Evolutionary conservation across 2,329 filamentous ascomycete genomes (phyloP), one percentile per base, ranked within the genome.

Genomic region (Celoporthe dispersa): DNA sequence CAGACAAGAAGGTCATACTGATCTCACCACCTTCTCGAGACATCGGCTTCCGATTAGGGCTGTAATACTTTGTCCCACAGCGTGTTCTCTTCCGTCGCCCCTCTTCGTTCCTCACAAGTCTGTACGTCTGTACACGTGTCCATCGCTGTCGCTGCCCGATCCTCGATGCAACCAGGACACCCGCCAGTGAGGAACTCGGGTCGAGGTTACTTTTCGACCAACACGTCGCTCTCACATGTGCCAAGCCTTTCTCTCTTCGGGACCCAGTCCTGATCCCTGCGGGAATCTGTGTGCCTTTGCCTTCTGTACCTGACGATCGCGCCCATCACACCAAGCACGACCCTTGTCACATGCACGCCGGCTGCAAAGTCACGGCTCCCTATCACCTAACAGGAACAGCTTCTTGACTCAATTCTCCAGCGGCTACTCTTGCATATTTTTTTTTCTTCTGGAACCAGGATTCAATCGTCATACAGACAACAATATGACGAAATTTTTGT

Each of bases 301-400:
- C 22, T n/a, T 33, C 11, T 37, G 62, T 64, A 35, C 62, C 62
- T 64, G 62, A 33, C 25, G 41, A 53, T 53, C 44, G 62, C 44
- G 41, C 41, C 9, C 16, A 53, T 53, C 41, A 51, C 44, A 19
- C 62, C 19, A 11, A 39, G 57, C 57, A 37, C 33, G n/a, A 44
- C 3, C 57, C 57, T 25, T 60, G 57, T 37, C 57, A 60, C 33
- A 35, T 60, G 31, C 33, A 11, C 2, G 14, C 31, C 25, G 11
- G 31, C 55, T 16, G 28, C 6, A 31, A 19, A 57, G 25, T 57
- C 53, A 31, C 12, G 19, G 12, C 53, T 19, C 16, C 19, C 28
- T 7, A 57, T 33, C 53, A 33, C 12, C 25, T 16, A 57, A 33
- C 33, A 57, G 53, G 25, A 31, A 57, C 28, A 31, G 25, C 48